Base-by-base conservation (phyloP, 225 moss, liverwort and hornwort genomes). In the Anthoceros angustus region DNA sequence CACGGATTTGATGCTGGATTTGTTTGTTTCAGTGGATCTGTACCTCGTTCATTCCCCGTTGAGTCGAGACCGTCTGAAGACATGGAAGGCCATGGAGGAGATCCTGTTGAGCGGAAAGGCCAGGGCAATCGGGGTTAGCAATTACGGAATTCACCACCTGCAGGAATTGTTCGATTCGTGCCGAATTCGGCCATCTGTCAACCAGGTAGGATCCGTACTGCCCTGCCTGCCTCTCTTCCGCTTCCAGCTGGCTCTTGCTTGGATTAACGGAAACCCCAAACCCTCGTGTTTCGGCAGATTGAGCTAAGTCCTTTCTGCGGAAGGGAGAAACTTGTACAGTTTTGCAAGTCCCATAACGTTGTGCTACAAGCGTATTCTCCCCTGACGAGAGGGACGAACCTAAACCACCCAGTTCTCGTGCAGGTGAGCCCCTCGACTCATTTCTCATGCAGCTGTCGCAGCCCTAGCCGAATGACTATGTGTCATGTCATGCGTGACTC, bases 1-100 rank as follows among this genome's bases (percentile, higher is more conserved):
- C 25, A 3, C 39, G 12, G 63, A 5, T 4, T 26, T 38, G 16
- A 32, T 7, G 12, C 32, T 68, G 25, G 5, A 21, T 21, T 16
- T 42, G 61, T 61, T 41, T 7, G 40, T 21, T 20, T 49, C 20
- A 85, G 78, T 95, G 66, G 91, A 95, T 76, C 70, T 95, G 60
- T 95, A 86, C 72, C 77, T 95, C 60, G 76, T 95, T n/a, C 94
- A 95, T 72, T 82, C 94, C 45, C 88, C 94, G 41, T 69, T 80
- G 62, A 41, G 71, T 12, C 66, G 73, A 48, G 79, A 71, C 40
- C 77, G 94, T 41, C 70, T 91, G 42, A 72, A 91, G n/a, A 83
- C 90, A 40, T 95, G 94, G 94, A 88, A 72, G 73, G 94, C 94
- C 12, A 86, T 95, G 91, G 94, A 95, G 65, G 69, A 86, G 68